phyloP scores from a whole-genome alignment of 208 protist species.

The Trichomonas tenax region DNA sequence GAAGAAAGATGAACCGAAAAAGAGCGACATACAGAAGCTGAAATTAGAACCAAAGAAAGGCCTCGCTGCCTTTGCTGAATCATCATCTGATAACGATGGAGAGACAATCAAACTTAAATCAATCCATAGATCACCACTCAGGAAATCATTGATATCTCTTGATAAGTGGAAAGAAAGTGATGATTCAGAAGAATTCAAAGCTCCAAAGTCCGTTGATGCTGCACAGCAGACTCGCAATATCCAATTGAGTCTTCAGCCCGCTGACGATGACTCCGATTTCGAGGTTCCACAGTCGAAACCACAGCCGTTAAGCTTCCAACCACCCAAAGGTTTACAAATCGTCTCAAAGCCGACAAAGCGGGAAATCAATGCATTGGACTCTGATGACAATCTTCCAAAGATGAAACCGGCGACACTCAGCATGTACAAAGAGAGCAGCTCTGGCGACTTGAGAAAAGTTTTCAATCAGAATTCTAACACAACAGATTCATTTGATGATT shows the following conservation, averaged over 20 bases:
- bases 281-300: not conserved
- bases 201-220: not conserved
- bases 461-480: not conserved
- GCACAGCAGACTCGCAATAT: not conserved
- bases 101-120: not conserved
- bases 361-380: not conserved
- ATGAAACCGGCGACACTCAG: not conserved
- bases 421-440: not conserved
- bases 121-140: not conserved
- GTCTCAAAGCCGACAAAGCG: not conserved
- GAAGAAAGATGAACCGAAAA: no score
- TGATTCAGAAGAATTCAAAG: not conserved
- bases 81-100: not conserved
- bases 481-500: not conserved
- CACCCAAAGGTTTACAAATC: not conserved
- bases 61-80: not conserved
- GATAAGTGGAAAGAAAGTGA: not conserved
- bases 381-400: not conserved
- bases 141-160: not conserved
- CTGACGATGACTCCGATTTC: not conserved
- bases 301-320: not conserved
- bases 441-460: no score
- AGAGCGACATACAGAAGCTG: no score
- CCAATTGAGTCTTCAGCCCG: not conserved
- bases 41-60: no score